Percentiles rank a stretch among this genome's conserved stretches.
Conservation (phyloP, 495 filamentous ascomycete species). For the Neurospora sp. region DNA sequence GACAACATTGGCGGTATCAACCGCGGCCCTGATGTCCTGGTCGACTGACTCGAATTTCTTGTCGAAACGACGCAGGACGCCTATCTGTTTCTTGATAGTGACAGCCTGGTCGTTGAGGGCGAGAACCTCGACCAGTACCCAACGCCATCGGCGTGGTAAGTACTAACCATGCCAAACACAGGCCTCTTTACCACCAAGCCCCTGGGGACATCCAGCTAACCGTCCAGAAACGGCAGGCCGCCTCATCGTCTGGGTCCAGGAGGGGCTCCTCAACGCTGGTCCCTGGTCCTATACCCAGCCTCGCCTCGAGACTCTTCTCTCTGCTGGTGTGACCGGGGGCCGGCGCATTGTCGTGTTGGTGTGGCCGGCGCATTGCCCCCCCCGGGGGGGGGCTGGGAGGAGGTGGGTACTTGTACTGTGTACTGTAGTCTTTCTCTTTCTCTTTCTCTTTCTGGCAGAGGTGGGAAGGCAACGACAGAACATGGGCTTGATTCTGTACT, state of each 20-base stretch:
- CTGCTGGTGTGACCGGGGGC: neutral
- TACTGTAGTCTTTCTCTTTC: neutral
- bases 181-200: neutral
- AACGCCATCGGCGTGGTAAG: neutral
- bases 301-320: neutral
- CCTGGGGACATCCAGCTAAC: neutral
- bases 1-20: too few species aligned
- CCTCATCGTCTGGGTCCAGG: neutral
- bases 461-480: neutral
- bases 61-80: too few species aligned
- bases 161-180: neutral
- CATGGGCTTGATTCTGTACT: neutral
- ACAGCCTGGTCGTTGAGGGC: too few species aligned
- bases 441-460: neutral
- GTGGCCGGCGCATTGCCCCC: neutral
- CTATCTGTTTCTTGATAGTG: too few species aligned
- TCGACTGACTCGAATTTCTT: too few species aligned
- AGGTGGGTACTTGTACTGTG: neutral
- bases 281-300: neutral
- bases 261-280: neutral
- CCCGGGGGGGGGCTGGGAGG: neutral
- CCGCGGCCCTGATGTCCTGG: too few species aligned
- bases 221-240: neutral
- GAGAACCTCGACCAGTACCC: neutral
- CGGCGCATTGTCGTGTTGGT: neutral